phyloP scores from a whole-genome alignment of 345 rosid genomes.

The Toxicodendron radicans region DNA sequence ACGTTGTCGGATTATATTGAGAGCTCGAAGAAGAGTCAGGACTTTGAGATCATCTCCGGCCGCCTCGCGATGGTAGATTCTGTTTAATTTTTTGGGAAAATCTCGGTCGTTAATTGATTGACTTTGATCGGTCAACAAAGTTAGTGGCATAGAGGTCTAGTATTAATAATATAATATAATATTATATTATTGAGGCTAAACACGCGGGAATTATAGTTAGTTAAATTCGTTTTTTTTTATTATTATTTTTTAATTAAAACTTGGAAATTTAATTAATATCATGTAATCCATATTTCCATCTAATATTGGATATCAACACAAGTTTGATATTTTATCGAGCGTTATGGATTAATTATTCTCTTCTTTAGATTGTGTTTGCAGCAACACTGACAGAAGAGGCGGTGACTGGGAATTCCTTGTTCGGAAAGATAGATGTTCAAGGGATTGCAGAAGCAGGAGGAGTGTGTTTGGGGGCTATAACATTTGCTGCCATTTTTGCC shows the following conservation, averaged over 20 bases:
- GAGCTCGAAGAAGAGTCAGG: constrained; percentile 83
- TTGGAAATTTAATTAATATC: no score
- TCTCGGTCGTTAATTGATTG: neutral
- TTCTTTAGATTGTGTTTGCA: constrained; percentile 73
- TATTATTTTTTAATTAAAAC: no score
- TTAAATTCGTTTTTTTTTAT: no score
- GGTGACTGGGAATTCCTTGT: constrained; percentile 77
- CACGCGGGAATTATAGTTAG: no score
- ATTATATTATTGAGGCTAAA: no score
- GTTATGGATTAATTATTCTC: no score
- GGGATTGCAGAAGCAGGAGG: constrained; percentile 70
- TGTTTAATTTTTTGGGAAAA: neutral
- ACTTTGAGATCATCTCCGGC: constrained; percentile 89
- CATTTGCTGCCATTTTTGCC: constrained; percentile 69
- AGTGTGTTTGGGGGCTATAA: constrained; percentile 66
- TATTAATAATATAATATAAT: no score
- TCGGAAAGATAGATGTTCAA: constrained; percentile 73
- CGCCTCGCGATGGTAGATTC: constrained; percentile 77
- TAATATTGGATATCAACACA: no score
- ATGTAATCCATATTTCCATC: no score
- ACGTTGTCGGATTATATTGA: constrained; percentile 82
- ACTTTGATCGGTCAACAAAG: neutral
- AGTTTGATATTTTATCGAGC: no score
- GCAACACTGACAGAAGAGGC: constrained; percentile 66
- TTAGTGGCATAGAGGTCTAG: no score